phyloP scores from a whole-genome alignment of 2,329 filamentous ascomycete species.

The Aspergillus sclerotialis region DNA sequence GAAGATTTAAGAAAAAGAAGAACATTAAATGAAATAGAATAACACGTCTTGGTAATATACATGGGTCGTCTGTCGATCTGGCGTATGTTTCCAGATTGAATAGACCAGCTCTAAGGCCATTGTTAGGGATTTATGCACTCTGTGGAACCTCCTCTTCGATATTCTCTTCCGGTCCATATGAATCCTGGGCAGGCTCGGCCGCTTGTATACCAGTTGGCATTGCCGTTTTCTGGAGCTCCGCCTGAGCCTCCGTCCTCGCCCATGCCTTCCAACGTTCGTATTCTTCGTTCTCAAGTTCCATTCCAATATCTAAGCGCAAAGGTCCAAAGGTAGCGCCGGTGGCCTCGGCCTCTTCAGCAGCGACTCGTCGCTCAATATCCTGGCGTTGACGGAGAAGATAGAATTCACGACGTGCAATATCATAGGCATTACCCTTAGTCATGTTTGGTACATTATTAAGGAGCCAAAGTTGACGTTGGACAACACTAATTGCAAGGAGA shows the following conservation, averaged over 20 bases:
- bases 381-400: constrained; percentile 76
- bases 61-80: no score
- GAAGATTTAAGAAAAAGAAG: no score
- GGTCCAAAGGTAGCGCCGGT: constrained; percentile 87
- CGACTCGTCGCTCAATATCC: constrained; percentile 74
- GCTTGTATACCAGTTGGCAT: constrained; percentile 34
- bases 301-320: constrained; percentile 64
- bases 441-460: constrained; percentile 58
- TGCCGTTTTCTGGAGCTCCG: constrained; percentile 36
- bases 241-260: constrained; percentile 53
- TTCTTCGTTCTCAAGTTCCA: constrained; percentile 70
- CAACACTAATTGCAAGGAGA: constrained; percentile 55
- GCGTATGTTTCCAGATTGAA: no score
- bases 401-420: constrained; percentile 80
- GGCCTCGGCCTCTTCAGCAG: constrained; percentile 77
- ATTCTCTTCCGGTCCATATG: constrained; percentile 7
- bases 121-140: no score
- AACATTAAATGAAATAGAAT: no score
- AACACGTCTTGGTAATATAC: no score
- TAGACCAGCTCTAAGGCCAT: no score
- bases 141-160: background rate
- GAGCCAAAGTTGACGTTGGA: constrained; percentile 85
- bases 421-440: constrained; percentile 67
- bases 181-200: constrained; percentile 25
- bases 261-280: constrained; percentile 83